A percentile compares a stretch with the other conserved stretches of the same genome.
Conservation (phyloP, 1,284 basidiomycete species). For the Cryptococcus hybrid region DNA sequence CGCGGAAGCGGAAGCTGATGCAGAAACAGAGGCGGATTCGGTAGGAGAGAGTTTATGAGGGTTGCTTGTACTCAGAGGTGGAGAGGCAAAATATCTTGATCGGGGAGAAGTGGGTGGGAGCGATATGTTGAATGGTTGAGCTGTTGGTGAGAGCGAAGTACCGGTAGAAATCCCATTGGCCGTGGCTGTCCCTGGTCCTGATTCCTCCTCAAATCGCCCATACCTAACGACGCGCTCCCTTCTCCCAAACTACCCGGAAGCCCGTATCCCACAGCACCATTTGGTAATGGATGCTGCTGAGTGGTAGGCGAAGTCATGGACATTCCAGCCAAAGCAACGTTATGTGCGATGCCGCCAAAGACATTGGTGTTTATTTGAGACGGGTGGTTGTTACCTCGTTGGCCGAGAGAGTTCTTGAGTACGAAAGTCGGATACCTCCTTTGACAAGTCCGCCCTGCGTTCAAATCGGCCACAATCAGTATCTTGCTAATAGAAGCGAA, state of each 20-base stretch:
- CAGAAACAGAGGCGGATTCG: not conserved
- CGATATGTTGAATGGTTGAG: slow-evolving; percentile 41
- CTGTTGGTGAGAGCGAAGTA: slow-evolving; percentile 42
- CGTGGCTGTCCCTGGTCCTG: not conserved
- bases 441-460: slow-evolving; percentile 75
- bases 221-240: not conserved
- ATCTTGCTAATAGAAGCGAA: not conserved
- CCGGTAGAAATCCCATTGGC: not conserved
- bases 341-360: slow-evolving; percentile 46
- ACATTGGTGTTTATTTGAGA: slow-evolving; percentile 28
- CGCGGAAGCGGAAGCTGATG: too few species aligned
- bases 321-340: slow-evolving; percentile 44
- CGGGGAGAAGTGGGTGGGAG: slow-evolving; percentile 37
- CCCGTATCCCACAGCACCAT: slow-evolving; percentile 1
- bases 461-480: not conserved
- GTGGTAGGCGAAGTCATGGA: slow-evolving; percentile 17
- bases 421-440: slow-evolving; percentile 91
- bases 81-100: slow-evolving; percentile 29
- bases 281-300: not conserved
- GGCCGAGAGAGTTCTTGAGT: slow-evolving; percentile 89
- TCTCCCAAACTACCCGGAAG: slow-evolving; percentile 1
- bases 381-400: slow-evolving; percentile 43
- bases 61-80: not conserved
- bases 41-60: slow-evolving; percentile 1
- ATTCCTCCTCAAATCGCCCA: not conserved